Evolutionary conservation across 139 green algal genomes (phyloP).

Genomic region (Monoraphidium neglectum): DNA sequence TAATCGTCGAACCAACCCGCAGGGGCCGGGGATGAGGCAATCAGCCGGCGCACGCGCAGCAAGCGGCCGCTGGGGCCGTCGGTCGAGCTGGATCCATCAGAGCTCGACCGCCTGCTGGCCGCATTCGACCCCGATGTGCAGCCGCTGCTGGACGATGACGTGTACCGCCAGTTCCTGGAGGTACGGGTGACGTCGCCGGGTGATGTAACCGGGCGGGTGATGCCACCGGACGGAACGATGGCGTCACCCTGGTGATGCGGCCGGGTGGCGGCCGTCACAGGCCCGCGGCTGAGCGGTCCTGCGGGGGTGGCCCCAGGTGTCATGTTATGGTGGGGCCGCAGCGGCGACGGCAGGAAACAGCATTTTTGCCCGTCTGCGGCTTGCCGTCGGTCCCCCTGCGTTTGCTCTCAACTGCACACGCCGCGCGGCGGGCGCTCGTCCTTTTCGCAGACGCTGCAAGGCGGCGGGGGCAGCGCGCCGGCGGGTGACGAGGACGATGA

Average conservation of each 20-base stretch:
- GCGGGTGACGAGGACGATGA: constrained; percentile 32
- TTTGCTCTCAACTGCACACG: too few relatives aligned
- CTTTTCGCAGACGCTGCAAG: constrained; percentile 1
- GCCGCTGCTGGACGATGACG: constrained; percentile 29
- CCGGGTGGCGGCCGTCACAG: not conserved
- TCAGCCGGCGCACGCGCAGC: not conserved
- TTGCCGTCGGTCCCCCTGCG: too few relatives aligned
- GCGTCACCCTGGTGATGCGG: not conserved
- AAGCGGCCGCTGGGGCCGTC: not conserved
- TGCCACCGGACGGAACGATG: not conserved
- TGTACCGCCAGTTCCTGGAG: constrained; percentile 35
- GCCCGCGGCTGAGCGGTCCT: not conserved
- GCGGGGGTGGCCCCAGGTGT: not conserved
- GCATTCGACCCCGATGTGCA: constrained; percentile 34
- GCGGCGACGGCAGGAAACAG: too few relatives aligned
- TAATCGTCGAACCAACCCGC: too few relatives aligned
- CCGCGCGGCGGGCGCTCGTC: not conserved
- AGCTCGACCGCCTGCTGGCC: constrained; percentile 29
- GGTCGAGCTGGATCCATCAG: constrained; percentile 23
- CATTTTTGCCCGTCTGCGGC: too few relatives aligned
- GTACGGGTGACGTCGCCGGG: not conserved
- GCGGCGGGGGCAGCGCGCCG: not conserved
- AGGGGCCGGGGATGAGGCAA: not conserved
- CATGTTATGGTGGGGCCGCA: not conserved
- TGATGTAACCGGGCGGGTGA: not conserved